Conservation (phyloP, 2,329 filamentous ascomycete species). For the Tolypocladium amazonense region DNA sequence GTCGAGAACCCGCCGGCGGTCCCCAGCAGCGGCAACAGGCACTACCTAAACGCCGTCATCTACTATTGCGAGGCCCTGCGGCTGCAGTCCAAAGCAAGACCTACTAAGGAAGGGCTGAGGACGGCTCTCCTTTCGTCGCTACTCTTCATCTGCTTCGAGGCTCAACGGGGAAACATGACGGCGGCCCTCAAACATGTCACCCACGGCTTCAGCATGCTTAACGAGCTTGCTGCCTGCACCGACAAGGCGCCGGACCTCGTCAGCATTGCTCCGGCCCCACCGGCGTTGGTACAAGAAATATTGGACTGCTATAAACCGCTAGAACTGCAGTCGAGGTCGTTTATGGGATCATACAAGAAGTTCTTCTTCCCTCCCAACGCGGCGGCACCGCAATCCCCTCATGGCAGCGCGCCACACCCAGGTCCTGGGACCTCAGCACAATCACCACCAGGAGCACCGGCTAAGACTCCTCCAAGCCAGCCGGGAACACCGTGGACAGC, state of each 20-base stretch:
- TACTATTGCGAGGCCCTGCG: slow-evolving; percentile 31
- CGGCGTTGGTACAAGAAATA: slow-evolving; percentile 25
- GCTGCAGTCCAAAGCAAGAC: slow-evolving; percentile 24
- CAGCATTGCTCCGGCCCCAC: slow-evolving; percentile 25
- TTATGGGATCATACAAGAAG: slow-evolving; percentile 25
- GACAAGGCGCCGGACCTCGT: slow-evolving; percentile 23
- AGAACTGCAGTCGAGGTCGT: slow-evolving; percentile 27
- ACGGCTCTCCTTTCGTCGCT: slow-evolving; percentile 28
- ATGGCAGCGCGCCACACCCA: background rate
- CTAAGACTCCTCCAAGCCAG: slow-evolving; percentile 14
- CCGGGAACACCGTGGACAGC: slow-evolving; percentile 14
- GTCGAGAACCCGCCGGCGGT: slow-evolving; percentile 10
- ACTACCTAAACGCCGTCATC: slow-evolving; percentile 28
- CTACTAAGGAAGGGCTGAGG: slow-evolving; percentile 23
- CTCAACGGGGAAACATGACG: slow-evolving; percentile 26
- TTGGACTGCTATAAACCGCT: slow-evolving; percentile 27
- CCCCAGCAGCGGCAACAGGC: slow-evolving; percentile 18
- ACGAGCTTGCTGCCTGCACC: slow-evolving; percentile 25
- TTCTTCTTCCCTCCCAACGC: slow-evolving; percentile 18
- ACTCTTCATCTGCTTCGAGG: slow-evolving; percentile 30
- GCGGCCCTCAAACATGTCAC: slow-evolving; percentile 29
- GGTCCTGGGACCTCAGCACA: background rate
- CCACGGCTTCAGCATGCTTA: slow-evolving; percentile 29
- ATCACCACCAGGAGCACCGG: background rate
- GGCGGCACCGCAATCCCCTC: background rate